These are phyloP conservation scores for Auricularia sp. DNA, from an alignment of 768 basidiomycete species.

Conservation along the genomic window DNA sequence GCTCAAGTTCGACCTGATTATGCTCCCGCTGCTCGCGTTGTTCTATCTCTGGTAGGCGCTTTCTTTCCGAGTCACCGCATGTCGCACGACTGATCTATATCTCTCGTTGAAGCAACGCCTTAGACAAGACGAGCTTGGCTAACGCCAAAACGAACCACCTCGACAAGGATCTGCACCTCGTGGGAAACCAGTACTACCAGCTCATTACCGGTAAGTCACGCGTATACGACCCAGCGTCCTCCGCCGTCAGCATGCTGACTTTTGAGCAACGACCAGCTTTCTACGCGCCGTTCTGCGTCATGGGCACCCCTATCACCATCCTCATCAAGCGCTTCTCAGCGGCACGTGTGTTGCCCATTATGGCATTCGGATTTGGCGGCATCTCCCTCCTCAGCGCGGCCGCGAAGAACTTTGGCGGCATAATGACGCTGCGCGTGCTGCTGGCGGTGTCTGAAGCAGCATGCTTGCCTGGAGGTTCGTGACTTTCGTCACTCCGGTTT, in stretches of 20 bases:
- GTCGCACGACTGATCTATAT: background rate
- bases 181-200: conserved; percentile 41
- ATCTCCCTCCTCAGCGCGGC: conserved; percentile 37
- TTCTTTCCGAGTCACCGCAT: background rate
- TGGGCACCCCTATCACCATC: conserved; percentile 39
- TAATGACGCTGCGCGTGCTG: conserved; percentile 39
- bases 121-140: conserved; percentile 40
- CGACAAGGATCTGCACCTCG: conserved; percentile 30
- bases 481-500: too few relatives aligned
- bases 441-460: conserved; percentile 42
- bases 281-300: conserved; percentile 20
- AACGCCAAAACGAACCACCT: conserved; percentile 45
- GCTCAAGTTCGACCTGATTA: conserved; percentile 32
- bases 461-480: conserved; percentile 37
- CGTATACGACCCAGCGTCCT: conserved; percentile 26
- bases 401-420: conserved; percentile 37
- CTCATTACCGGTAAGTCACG: conserved; percentile 29
- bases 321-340: conserved; percentile 40
- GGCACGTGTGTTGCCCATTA: conserved; percentile 34
- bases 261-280: conserved; percentile 1
- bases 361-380: conserved; percentile 39
- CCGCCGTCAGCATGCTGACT: conserved; percentile 20
- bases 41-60: conserved; percentile 20
- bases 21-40: conserved; percentile 34
- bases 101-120: conserved; percentile 24